phyloP scores from a whole-genome alignment of 2,329 filamentous ascomycete genomes.

The Paraphoma chrysanthemicola region DNA sequence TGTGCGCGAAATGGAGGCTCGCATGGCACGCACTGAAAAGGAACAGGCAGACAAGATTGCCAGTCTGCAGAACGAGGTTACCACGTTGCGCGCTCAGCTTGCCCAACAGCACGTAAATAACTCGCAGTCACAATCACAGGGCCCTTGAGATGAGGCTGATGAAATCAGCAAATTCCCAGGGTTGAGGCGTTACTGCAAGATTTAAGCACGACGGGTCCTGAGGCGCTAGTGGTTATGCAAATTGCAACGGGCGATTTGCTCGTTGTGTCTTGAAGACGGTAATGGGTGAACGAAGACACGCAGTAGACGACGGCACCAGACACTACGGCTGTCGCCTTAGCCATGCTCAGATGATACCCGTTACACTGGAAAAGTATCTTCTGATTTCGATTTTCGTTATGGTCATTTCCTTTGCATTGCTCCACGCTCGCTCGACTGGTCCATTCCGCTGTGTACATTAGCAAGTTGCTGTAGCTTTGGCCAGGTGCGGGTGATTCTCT shows the following conservation, averaged over 20 bases:
- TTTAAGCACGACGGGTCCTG: not conserved
- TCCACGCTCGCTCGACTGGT: slow-evolving; percentile 2
- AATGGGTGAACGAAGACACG: slow-evolving; percentile 4
- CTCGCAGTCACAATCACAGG: slow-evolving; percentile 24
- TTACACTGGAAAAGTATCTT: slow-evolving; percentile 6
- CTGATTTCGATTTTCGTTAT: not conserved
- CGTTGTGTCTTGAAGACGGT: not conserved
- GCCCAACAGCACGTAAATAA: slow-evolving; percentile 43
- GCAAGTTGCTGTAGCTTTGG: slow-evolving; percentile 14
- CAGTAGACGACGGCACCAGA: not conserved
- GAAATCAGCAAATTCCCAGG: not conserved
- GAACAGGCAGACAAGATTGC: slow-evolving; percentile 56
- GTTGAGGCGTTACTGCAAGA: not conserved
- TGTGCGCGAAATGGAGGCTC: slow-evolving; percentile 71
- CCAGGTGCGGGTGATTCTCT: slow-evolving; percentile 8
- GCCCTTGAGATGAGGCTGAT: slow-evolving; percentile 7
- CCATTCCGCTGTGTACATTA: slow-evolving; percentile 1
- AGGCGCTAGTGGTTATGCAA: too few species aligned
- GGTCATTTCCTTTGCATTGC: not conserved
- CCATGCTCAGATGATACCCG: slow-evolving; percentile 5
- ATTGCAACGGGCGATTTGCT: too few species aligned
- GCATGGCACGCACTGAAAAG: slow-evolving; percentile 55
- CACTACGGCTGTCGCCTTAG: not conserved
- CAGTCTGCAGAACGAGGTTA: slow-evolving; percentile 54
- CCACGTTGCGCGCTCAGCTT: slow-evolving; percentile 45